Evolutionary conservation across 2,329 filamentous ascomycete genomes (phyloP), one percentile per base, ranked within the genome.

Genomic region (Fusarium kyushuense): DNA sequence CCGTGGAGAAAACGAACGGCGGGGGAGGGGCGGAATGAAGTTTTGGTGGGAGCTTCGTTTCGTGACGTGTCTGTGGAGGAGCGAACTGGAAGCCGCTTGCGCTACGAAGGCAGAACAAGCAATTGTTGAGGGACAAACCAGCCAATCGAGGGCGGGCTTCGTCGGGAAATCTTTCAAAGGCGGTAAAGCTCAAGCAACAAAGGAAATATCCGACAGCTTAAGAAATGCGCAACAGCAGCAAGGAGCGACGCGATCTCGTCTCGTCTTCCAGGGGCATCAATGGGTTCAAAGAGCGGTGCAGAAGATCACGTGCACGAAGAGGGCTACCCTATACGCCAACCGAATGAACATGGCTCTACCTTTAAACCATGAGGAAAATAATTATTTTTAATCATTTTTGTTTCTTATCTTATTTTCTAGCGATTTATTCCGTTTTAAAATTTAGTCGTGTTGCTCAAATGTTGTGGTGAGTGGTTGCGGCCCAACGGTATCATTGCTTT

Each of bases 1-100:
- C 64, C 66, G 53, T 67, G 53, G 65, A 69, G 63, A 63, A 69
- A 66, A 52, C 65, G 53, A 66, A 52, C 65, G 53, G 66, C 62
- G 65, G 66, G 66, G 66, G 66, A 69, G 66, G 66, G 66, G 65
- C 57, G 66, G 58, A 33, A 51, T 43, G 53, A 65, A 45, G 61
- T 66, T 69, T 69, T 69, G 66, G 61, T 48, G 66, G 59, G 57
- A 69, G 66, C 65, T 69, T 69, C 65, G 57, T 54, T 63, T 38
- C 33, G 66, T 69, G 66, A 69, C 62, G 66, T 69, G 66, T 69
- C 66, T 54, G 65, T 63, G 57, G 66, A 67, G 62, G 66, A 63
- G 35, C 47, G 27, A 45, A 45, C 27, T 7, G 27, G 13, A 45
- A 49, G 23, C 33, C 47, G 47, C 47, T 49, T 63, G 63, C 48